Percentiles rank a stretch among this genome's conserved stretches.
Evolutionary conservation across 108 stramenopile genomes (phyloP).

Genomic region (Nitzschia putrida): DNA sequence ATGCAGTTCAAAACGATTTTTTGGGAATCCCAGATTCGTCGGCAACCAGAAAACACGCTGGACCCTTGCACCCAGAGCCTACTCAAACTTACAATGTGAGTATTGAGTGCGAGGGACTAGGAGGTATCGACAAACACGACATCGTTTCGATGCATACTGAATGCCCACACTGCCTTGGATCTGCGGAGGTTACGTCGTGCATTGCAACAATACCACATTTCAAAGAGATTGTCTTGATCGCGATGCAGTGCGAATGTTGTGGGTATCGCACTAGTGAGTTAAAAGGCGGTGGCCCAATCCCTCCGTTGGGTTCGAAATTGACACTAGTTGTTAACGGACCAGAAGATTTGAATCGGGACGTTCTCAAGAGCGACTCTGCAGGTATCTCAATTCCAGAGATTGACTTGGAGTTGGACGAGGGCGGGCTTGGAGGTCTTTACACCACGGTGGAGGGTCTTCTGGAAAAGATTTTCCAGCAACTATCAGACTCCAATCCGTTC

Average conservation of each 20-base stretch:
- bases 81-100: background rate
- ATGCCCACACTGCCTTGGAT: slow-evolving; percentile 52
- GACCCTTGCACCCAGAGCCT: background rate
- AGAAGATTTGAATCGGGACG: slow-evolving; percentile 79
- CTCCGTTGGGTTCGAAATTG: slow-evolving; percentile 67
- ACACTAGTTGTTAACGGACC: slow-evolving; percentile 42
- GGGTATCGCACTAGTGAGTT: slow-evolving; percentile 83
- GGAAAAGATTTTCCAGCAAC: slow-evolving; percentile 55
- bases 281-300: slow-evolving; percentile 91
- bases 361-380: slow-evolving; percentile 85
- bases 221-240: slow-evolving; percentile 93
- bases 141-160: slow-evolving; percentile 51
- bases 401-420: slow-evolving; percentile 62
- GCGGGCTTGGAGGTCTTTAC: slow-evolving; percentile 85
- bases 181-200: slow-evolving; percentile 70
- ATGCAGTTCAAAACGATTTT: background rate
- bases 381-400: slow-evolving; percentile 77
- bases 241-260: slow-evolving; percentile 82
- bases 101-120: background rate
- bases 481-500: slow-evolving; percentile 76
- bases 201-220: slow-evolving; percentile 91
- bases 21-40: background rate
- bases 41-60: background rate
- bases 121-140: slow-evolving; percentile 20
- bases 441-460: slow-evolving; percentile 90